Conservation (phyloP, 805 yeast species). For the Wickerhamiella allomyrinae region DNA sequence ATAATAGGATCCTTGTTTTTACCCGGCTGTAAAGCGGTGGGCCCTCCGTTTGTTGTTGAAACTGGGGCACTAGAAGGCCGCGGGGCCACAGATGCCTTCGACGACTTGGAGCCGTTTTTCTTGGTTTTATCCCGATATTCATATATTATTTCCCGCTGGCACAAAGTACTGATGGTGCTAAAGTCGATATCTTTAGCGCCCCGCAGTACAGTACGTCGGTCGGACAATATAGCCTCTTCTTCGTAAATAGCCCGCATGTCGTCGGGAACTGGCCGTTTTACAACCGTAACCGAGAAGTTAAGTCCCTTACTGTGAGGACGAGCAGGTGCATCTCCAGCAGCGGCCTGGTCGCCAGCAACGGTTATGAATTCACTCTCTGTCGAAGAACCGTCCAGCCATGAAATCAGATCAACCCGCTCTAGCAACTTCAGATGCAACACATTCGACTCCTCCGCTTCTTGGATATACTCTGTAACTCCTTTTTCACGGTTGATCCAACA, state of each 20-base stretch:
- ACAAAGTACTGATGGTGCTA: constrained; percentile 23
- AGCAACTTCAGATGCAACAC: constrained; percentile 64
- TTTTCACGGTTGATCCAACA: constrained; percentile 68
- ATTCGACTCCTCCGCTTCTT: constrained; percentile 48
- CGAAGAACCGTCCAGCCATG: constrained; percentile 65
- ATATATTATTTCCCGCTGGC: constrained; percentile 20
- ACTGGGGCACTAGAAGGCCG: background rate
- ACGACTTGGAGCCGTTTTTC: background rate
- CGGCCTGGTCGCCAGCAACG: constrained; percentile 6
- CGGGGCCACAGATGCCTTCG: background rate
- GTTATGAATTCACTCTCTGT: constrained; percentile 42
- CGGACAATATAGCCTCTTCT: constrained; percentile 30
- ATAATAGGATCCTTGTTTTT: constrained; percentile 48
- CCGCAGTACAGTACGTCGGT: constrained; percentile 30
- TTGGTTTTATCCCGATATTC: constrained; percentile 11
- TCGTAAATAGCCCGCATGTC: constrained; percentile 33
- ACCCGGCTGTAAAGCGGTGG: constrained; percentile 5
- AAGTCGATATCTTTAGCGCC: constrained; percentile 27
- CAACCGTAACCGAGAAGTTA: constrained; percentile 10
- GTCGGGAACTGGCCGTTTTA: constrained; percentile 32
- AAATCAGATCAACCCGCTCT: constrained; percentile 70
- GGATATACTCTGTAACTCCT: constrained; percentile 67
- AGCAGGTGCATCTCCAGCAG: background rate
- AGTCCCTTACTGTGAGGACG: background rate
- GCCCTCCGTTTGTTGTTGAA: too few relatives aligned